Evolutionary conservation across 768 basidiomycete species (phyloP).

Genomic region (Hirschioporus abietinus): DNA sequence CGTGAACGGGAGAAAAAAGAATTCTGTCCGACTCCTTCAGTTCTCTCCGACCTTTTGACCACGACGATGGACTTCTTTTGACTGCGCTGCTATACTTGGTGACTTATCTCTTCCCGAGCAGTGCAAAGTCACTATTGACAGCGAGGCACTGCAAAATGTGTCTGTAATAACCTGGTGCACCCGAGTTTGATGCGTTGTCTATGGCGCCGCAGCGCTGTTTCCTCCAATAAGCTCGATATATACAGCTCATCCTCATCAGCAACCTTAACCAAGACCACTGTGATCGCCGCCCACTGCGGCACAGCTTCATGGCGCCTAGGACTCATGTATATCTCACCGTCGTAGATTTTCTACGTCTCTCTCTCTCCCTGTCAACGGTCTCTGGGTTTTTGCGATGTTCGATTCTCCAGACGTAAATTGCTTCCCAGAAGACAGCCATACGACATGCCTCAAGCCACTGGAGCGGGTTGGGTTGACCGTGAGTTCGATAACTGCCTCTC

Average conservation of each 20-base stretch:
- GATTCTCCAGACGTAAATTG: background rate
- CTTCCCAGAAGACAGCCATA: background rate
- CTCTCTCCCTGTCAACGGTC: background rate
- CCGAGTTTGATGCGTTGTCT: background rate
- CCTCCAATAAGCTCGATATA: background rate
- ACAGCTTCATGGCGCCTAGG: background rate
- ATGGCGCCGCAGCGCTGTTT: background rate
- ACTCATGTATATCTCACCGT: background rate
- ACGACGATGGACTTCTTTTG: no score
- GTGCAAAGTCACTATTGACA: background rate
- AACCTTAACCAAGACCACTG: background rate
- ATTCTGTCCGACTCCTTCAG: no score
- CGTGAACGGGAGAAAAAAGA: no score
- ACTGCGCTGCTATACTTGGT: no score
- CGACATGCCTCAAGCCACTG: conserved; percentile 25
- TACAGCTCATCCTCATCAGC: background rate
- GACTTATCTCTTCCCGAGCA: no score
- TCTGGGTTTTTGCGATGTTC: background rate
- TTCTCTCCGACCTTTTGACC: background rate
- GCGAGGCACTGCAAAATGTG: background rate
- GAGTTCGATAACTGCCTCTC: conserved; percentile 2
- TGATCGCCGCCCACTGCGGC: background rate
- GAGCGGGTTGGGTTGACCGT: conserved; percentile 34
- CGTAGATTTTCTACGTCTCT: background rate
- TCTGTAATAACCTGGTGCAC: background rate